These are phyloP conservation scores for Zygnema circumcarinatum DNA, from an alignment of 139 green algal genomes.

Conservation along the genomic window DNA sequence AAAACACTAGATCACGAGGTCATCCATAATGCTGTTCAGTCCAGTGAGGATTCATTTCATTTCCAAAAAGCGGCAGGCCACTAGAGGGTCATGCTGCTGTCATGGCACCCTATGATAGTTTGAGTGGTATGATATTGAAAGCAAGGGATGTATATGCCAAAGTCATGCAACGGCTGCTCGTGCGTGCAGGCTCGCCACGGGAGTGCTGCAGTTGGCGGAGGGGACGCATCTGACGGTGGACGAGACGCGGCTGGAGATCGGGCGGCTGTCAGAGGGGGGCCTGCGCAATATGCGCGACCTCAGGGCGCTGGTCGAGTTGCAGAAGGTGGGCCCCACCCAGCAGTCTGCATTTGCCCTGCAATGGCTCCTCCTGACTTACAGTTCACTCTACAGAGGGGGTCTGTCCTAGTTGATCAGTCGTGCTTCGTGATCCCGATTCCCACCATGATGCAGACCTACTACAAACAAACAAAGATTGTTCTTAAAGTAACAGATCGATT, in stretches of 20 bases:
- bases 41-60: too few relatives aligned
- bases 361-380: background rate
- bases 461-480: too few relatives aligned
- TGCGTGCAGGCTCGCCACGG: conserved; percentile 45
- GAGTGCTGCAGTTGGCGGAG: conserved; percentile 57
- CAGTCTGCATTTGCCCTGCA: background rate
- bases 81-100: too few relatives aligned
- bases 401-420: background rate
- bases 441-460: too few relatives aligned
- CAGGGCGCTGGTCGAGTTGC: conserved; percentile 62
- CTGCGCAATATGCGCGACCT: conserved; percentile 56
- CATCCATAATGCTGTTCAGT: too few relatives aligned
- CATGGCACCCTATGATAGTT: too few relatives aligned
- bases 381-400: background rate
- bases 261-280: conserved; percentile 31
- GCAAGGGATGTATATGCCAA: too few relatives aligned
- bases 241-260: conserved; percentile 54
- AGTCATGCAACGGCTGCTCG: too few relatives aligned
- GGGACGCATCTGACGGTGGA: conserved; percentile 59
- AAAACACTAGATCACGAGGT: too few relatives aligned
- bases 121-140: too few relatives aligned
- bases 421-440: background rate
- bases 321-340: conserved; percentile 53
- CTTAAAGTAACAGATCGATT: background rate
- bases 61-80: too few relatives aligned